Evolutionary conservation across 768 basidiomycete genomes (phyloP), one percentile per base, ranked within the genome.

Genomic region (Clathrus columnatus): DNA sequence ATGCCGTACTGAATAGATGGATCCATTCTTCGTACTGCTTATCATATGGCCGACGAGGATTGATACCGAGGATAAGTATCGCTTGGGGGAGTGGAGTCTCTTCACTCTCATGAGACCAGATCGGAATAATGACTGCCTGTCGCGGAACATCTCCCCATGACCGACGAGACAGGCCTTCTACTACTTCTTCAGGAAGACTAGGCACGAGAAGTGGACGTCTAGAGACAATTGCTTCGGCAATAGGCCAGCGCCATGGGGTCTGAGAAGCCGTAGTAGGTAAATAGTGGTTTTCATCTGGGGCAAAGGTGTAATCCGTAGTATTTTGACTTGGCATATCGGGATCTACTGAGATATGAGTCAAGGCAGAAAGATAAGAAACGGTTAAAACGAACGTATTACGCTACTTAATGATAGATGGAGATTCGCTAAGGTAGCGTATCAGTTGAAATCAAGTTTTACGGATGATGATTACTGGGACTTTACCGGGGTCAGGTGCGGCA

Each of bases 11-110:
- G 1, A 65, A 17, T 8, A 64, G 48, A 18, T 66, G 62, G 10
- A 66, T 47, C 61, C 64, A 65, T 11, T 54, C 57, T 4, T 44
- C 48, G 49, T 66, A 63, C 14, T 59, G 59, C 18, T 23, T 42
- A 36, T 67, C 65, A 28, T 62, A 66, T 18, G 57, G 57, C 18
- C 63, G 52, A 20, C 66, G 55, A 14, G 65, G 59, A 48, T 67
- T 67, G 24, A 67, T 20, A 4, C 65, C 66, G 20, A 66, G 10
- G 48, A 67, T 58, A 14, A 66, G 58, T 2, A 66, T 59, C 17
- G 62, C 63, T 23, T 49, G 50, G 7, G 63, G 63, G 1, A 57
- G 54, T 28, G 36, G 57, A n/a, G 32, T 29, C 18, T 41, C 44
- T 14, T 50, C 36, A 4, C 56, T 43, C 32, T 59, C 60, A 20